Percentiles rank a stretch among this genome's conserved stretches.
These are phyloP conservation scores for Ophiostoma pallidulum DNA, from an alignment of 2,329 filamentous ascomycete genomes.

Conservation along the genomic window DNA sequence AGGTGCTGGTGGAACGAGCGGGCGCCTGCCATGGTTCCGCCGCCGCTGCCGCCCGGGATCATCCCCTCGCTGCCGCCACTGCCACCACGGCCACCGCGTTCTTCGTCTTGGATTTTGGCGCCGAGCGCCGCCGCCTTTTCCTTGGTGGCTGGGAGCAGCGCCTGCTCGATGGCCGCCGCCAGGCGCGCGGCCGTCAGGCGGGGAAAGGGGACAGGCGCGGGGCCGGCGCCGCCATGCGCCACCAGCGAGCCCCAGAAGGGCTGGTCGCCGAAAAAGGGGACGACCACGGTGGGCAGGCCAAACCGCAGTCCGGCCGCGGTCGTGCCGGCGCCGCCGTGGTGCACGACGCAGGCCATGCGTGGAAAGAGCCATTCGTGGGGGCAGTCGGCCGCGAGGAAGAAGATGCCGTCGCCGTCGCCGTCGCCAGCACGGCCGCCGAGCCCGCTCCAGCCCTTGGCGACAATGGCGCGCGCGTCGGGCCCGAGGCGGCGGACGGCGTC, in stretches of 20 bases:
- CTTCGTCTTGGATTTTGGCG: conserved; percentile 16
- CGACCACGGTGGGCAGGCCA: conserved; percentile 70
- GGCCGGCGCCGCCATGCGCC: conserved; percentile 61
- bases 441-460: conserved; percentile 84
- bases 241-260: conserved; percentile 78
- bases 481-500: conserved; percentile 52
- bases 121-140: background rate
- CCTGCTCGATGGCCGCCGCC: conserved; percentile 47
- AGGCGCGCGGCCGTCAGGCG: conserved; percentile 57
- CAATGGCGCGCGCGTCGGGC: conserved; percentile 54
- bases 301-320: conserved; percentile 77
- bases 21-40: conserved; percentile 45
- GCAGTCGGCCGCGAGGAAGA: conserved; percentile 6
- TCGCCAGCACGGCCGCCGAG: conserved; percentile 64
- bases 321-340: conserved; percentile 82
- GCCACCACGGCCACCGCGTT: conserved; percentile 26
- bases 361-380: conserved; percentile 83
- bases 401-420: background rate
- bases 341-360: conserved; percentile 70
- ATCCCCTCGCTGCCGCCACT: too few relatives aligned
- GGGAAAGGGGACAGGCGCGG: conserved; percentile 59
- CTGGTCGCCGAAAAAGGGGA: conserved; percentile 83
- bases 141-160: conserved; percentile 1
- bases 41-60: too few relatives aligned
- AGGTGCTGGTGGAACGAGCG: conserved; percentile 65